phyloP scores from a whole-genome alignment of 306 rosid species.

The Lupinus albus region DNA sequence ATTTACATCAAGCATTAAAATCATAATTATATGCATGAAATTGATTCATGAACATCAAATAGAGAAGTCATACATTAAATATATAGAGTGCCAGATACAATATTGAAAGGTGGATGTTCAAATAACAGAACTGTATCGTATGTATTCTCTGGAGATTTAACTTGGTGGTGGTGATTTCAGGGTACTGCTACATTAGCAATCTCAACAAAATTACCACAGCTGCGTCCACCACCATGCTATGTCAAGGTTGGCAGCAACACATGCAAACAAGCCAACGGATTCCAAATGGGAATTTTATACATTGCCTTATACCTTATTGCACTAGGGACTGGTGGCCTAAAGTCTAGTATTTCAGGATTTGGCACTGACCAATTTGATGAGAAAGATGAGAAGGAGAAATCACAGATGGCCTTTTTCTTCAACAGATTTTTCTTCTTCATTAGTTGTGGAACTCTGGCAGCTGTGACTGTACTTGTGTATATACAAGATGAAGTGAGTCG shows the following conservation, averaged over 20 bases:
- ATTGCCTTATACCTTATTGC: constrained; percentile 71
- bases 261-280: constrained; percentile 68
- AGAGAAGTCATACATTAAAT: too few species aligned
- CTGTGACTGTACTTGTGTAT: constrained; percentile 90
- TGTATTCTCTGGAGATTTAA: constrained; percentile 4
- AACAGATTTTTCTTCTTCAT: constrained; percentile 80
- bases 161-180: constrained; percentile 45
- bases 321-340: constrained; percentile 85
- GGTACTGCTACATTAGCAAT: constrained; percentile 76
- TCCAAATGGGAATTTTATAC: constrained; percentile 83
- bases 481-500: constrained; percentile 84
- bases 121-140: too few species aligned
- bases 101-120: too few species aligned
- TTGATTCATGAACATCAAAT: too few species aligned
- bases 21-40: not conserved
- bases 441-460: constrained; percentile 76
- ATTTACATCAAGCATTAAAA: not conserved
- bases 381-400: constrained; percentile 80
- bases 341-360: constrained; percentile 93
- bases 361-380: constrained; percentile 91
- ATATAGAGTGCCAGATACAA: too few species aligned
- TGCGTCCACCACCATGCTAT: constrained; percentile 77
- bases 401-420: constrained; percentile 84
- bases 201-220: constrained; percentile 63
- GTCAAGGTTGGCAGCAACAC: constrained; percentile 23